These are phyloP conservation scores for Truncatella angustata DNA, from an alignment of 2,329 filamentous ascomycete genomes.

Conservation along the genomic window DNA sequence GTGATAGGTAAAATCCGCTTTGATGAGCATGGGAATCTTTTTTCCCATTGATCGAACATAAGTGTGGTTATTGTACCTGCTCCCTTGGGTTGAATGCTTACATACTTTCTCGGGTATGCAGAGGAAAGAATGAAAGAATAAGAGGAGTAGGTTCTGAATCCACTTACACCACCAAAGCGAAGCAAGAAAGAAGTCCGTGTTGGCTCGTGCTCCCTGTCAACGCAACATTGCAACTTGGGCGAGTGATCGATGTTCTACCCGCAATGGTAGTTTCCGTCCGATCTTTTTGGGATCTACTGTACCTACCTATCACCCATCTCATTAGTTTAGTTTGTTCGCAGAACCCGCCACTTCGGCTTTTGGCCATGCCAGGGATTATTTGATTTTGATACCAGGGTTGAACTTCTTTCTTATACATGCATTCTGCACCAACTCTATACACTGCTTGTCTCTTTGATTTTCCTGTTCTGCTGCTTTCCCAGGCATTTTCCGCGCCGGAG, in stretches of 20 bases:
- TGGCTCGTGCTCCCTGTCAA: constrained; percentile 6
- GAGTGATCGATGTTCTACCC: neutral
- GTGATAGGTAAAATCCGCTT: neutral
- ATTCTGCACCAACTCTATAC: neutral
- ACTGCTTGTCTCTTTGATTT: neutral
- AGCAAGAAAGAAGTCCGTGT: neutral
- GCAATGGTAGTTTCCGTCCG: neutral
- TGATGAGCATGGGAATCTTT: neutral
- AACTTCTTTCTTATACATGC: neutral
- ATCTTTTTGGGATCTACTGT: neutral
- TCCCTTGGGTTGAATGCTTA: too few relatives aligned
- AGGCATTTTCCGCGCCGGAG: neutral
- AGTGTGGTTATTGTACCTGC: too few relatives aligned
- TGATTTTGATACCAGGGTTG: neutral
- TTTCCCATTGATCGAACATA: too few relatives aligned
- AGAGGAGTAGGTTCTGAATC: neutral
- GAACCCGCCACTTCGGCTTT: constrained; percentile 1
- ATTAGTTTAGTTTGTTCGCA: constrained; percentile 3
- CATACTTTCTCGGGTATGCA: too few relatives aligned
- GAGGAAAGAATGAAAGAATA: too few relatives aligned
- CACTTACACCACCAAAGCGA: neutral
- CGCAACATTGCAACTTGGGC: too few relatives aligned
- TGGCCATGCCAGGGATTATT: neutral
- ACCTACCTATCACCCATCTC: neutral
- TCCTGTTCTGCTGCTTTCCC: neutral